Evolutionary conservation across 2,329 filamentous ascomycete genomes (phyloP).

Genomic region (Sclerotinia glacialis): DNA sequence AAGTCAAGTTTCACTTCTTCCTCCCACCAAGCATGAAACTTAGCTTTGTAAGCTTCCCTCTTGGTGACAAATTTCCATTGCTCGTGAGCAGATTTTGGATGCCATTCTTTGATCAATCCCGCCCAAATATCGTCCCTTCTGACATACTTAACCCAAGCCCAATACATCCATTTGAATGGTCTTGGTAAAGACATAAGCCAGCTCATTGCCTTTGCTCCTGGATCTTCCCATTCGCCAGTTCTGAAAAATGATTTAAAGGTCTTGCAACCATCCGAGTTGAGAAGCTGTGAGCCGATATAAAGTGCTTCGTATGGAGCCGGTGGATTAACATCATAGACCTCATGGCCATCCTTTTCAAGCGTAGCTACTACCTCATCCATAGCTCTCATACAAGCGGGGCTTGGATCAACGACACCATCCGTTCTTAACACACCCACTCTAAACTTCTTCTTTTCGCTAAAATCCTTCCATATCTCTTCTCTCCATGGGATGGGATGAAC

Average conservation of each 20-base stretch:
- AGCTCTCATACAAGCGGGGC: slow-evolving; percentile 78
- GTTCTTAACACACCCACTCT: slow-evolving; percentile 74
- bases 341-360: slow-evolving; percentile 69
- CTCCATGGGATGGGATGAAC: slow-evolving; percentile 86
- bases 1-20: slow-evolving; percentile 69
- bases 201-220: slow-evolving; percentile 71
- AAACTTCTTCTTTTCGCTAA: slow-evolving; percentile 59
- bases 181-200: slow-evolving; percentile 70
- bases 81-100: slow-evolving; percentile 69
- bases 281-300: slow-evolving; percentile 71
- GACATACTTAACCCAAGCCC: slow-evolving; percentile 84
- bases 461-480: slow-evolving; percentile 56
- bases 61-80: slow-evolving; percentile 78
- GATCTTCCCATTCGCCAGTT: slow-evolving; percentile 74
- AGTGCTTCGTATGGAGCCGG: slow-evolving; percentile 74
- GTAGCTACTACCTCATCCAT: slow-evolving; percentile 68
- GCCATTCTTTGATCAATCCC: slow-evolving; percentile 69
- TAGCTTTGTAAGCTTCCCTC: slow-evolving; percentile 72
- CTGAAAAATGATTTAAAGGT: slow-evolving; percentile 77
- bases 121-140: slow-evolving; percentile 75
- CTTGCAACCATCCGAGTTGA: slow-evolving; percentile 79
- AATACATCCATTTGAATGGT: slow-evolving; percentile 79
- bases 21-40: slow-evolving; percentile 87
- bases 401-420: slow-evolving; percentile 80
- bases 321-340: slow-evolving; percentile 63